Base-by-base conservation (phyloP, 441 rosid species). In the Hypseocharis bilobata region DNA sequence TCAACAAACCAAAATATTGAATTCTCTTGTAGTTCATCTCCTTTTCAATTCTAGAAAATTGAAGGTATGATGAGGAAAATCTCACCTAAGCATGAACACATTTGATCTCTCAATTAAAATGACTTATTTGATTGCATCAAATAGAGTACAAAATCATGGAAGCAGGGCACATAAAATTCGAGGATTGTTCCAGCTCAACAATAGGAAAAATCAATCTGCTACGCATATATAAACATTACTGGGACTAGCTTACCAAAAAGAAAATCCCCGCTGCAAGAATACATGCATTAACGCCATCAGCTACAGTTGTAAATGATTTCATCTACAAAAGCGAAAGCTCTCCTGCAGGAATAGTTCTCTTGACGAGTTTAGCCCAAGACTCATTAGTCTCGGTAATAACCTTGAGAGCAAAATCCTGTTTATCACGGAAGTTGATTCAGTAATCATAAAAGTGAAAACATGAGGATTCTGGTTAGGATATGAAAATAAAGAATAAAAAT, bases 401-500 rank as follows among this genome's bases (percentile, higher is more conserved):
- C 86, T 84, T 91, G 71, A 91, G 76, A 22, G 96, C 97, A 71
- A 84, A 91, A 34, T 88, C 96, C 96, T 91, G 87, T 71, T 38
- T 28, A 49, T 25, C 34, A 64, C 32, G 56, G 16, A n/a, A 52
- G 59, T 44, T 34, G 23, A 22, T 3, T 11, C 29, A 57, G 22
- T 34, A 13, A 52, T 58, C 1, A 57, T 14, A 8, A 2, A 58
- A 56, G 17, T 25, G 32, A 56, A 56, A 27, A 56, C 30, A 26
- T 5, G 34, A 20, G 5, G 17, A n/a, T n/a, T n/a, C n/a, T n/a
- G n/a, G n/a, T n/a, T n/a, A n/a, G n/a, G n/a, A n/a, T n/a, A n/a
- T n/a, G n/a, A n/a, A n/a, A n/a, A n/a, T n/a, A n/a, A n/a, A n/a
- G n/a, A n/a, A n/a, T n/a, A n/a, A n/a, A n/a, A n/a, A n/a, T n/a